These are phyloP conservation scores for Iris macrosiphon DNA, from an alignment of 106 monocot genomes.

Conservation along the genomic window DNA sequence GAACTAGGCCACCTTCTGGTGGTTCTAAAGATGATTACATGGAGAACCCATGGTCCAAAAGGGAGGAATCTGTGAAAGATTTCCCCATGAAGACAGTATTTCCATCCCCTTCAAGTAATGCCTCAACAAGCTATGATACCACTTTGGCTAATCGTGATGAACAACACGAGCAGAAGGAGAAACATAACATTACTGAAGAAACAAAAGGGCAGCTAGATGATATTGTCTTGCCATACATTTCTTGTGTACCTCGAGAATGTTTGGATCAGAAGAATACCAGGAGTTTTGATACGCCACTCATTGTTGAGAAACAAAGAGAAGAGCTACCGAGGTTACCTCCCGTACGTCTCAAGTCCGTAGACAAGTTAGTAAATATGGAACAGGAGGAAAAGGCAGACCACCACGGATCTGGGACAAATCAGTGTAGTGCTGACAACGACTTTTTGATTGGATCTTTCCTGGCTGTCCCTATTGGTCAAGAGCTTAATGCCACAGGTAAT, in stretches of 20 bases:
- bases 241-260: conserved; percentile 16
- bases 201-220: conserved; percentile 41
- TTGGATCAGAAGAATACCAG: conserved; percentile 12
- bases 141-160: conserved; percentile 11
- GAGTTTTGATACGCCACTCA: conserved; percentile 42
- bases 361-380: conserved; percentile 51
- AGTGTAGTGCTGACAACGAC: conserved; percentile 36
- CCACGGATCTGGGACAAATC: conserved; percentile 36
- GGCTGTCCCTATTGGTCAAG: conserved; percentile 90
- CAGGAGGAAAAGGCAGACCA: conserved; percentile 61
- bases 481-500: conserved; percentile 61
- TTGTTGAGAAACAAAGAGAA: conserved; percentile 58
- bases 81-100: conserved; percentile 70
- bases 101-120: conserved; percentile 43
- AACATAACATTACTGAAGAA: conserved; percentile 13
- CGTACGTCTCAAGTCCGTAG: conserved; percentile 79
- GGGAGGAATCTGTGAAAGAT: conserved; percentile 50
- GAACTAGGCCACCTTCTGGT: conserved; percentile 9
- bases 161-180: conserved; percentile 45
- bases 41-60: conserved; percentile 45
- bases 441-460: conserved; percentile 83
- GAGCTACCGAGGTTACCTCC: conserved; percentile 80
- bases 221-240: conserved; percentile 11
- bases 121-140: conserved; percentile 41
- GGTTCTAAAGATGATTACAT: conserved; percentile 20